A percentile compares a stretch with the other conserved stretches of the same genome.
phyloP scores from a whole-genome alignment of 2,329 filamentous ascomycete species.

The Hortaea werneckii region DNA sequence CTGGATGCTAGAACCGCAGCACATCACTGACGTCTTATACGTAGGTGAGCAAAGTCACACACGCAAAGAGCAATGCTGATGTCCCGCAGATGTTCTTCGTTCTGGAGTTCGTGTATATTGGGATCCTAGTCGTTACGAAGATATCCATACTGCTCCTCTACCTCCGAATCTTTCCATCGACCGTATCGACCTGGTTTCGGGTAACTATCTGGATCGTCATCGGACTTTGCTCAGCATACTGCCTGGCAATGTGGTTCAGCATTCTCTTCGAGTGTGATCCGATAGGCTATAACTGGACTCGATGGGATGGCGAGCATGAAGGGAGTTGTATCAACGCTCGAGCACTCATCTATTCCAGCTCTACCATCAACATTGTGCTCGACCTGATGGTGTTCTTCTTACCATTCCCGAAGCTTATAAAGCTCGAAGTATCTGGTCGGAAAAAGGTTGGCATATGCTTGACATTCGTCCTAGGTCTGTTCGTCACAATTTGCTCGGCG shows the following conservation, averaged over 20 bases:
- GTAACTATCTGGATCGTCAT: conserved; percentile 1
- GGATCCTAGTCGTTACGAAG: conserved; percentile 1
- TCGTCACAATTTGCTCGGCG: conserved; percentile 1
- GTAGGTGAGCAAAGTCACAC: background rate
- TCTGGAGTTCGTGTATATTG: conserved; percentile 3
- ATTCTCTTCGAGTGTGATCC: conserved; percentile 4
- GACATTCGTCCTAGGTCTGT: conserved; percentile 12
- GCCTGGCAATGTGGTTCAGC: background rate
- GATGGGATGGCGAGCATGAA: conserved; percentile 1
- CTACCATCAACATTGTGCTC: conserved; percentile 12
- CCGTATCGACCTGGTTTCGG: conserved; percentile 2
- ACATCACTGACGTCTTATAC: conserved; percentile 1
- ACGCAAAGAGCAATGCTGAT: background rate
- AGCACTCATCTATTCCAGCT: conserved; percentile 11
- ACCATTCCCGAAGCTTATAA: conserved; percentile 9
- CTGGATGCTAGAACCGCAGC: background rate
- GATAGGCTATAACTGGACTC: conserved; percentile 1
- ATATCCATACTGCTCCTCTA: conserved; percentile 6
- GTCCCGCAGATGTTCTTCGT: conserved; percentile 1
- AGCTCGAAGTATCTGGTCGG: conserved; percentile 2
- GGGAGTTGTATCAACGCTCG: conserved; percentile 13
- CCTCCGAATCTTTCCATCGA: conserved; percentile 5
- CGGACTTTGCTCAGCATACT: background rate
- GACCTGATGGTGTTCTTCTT: conserved; percentile 14
- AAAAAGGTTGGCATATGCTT: conserved; percentile 13